Percentiles rank a stretch among this genome's conserved stretches.
phyloP scores from a whole-genome alignment of 805 yeast genomes.

The Saccharomycopsis sp. region DNA sequence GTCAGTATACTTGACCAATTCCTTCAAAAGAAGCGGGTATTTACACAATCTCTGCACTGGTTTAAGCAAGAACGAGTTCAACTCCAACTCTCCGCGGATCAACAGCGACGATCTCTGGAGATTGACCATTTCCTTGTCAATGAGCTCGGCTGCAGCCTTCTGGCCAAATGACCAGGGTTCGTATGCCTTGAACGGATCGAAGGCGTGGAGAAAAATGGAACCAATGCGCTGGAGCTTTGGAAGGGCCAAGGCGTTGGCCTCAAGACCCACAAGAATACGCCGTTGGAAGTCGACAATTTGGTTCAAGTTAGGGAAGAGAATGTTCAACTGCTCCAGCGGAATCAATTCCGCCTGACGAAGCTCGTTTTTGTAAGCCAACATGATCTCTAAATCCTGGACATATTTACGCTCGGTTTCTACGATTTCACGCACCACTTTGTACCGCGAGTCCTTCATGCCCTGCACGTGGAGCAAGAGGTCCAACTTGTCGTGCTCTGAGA shows the following conservation, averaged over 20 bases:
- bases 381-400: conserved; percentile 80
- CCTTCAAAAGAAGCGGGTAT: conserved; percentile 78
- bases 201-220: conserved; percentile 74
- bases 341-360: conserved; percentile 59
- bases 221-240: conserved; percentile 79
- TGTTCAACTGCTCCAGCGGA: conserved; percentile 72
- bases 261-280: conserved; percentile 79
- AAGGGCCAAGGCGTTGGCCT: conserved; percentile 75
- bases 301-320: conserved; percentile 75
- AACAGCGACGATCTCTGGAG: conserved; percentile 45
- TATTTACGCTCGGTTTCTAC: conserved; percentile 88
- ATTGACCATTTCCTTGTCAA: conserved; percentile 49
- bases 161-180: conserved; percentile 95
- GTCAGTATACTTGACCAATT: conserved; percentile 62
- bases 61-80: conserved; percentile 82
- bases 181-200: conserved; percentile 75
- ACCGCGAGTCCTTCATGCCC: conserved; percentile 44
- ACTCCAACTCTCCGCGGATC: conserved; percentile 79
- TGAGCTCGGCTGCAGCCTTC: conserved; percentile 76
- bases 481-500: conserved; percentile 25
- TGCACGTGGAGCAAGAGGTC: conserved; percentile 15
- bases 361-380: conserved; percentile 62
- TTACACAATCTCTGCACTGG: conserved; percentile 97
- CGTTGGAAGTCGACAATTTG: conserved; percentile 89
- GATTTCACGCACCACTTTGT: conserved; percentile 77